These are phyloP conservation scores for Pelargonium cotyledonis DNA, from an alignment of 441 rosid genomes.

Conservation along the genomic window DNA sequence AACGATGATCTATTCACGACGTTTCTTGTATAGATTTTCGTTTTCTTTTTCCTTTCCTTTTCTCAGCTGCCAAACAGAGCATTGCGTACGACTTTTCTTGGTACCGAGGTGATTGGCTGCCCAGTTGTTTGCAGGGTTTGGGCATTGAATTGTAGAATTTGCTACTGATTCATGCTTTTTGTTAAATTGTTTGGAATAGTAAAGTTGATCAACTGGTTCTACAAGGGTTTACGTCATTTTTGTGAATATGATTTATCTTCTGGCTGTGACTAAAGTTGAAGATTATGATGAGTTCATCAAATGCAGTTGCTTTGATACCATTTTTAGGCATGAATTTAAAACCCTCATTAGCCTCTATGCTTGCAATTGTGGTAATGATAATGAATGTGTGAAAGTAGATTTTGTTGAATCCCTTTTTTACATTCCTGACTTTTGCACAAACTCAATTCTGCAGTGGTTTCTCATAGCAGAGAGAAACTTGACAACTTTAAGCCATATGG, in stretches of 20 bases:
- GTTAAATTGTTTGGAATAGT: too few species aligned
- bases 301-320: neutral
- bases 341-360: neutral
- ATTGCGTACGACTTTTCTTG: too few species aligned
- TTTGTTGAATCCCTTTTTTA: neutral
- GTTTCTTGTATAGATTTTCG: neutral
- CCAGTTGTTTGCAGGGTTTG: too few species aligned
- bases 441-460: conserved; percentile 16
- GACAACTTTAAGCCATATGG: conserved; percentile 23
- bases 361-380: neutral
- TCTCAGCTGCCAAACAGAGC: conserved; percentile 16
- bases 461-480: conserved; percentile 31
- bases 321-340: neutral
- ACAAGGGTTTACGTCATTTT: too few species aligned
- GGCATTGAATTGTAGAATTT: too few species aligned
- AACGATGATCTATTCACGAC: neutral
- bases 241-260: too few species aligned
- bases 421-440: neutral
- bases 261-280: neutral
- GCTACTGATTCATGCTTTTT: too few species aligned
- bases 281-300: neutral
- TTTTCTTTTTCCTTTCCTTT: neutral
- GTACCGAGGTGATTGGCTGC: too few species aligned
- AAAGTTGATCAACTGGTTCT: too few species aligned
- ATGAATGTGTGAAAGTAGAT: neutral